These are phyloP conservation scores for Herpetomonas samuelpessoai DNA, from an alignment of 208 protist genomes.

Conservation along the genomic window DNA sequence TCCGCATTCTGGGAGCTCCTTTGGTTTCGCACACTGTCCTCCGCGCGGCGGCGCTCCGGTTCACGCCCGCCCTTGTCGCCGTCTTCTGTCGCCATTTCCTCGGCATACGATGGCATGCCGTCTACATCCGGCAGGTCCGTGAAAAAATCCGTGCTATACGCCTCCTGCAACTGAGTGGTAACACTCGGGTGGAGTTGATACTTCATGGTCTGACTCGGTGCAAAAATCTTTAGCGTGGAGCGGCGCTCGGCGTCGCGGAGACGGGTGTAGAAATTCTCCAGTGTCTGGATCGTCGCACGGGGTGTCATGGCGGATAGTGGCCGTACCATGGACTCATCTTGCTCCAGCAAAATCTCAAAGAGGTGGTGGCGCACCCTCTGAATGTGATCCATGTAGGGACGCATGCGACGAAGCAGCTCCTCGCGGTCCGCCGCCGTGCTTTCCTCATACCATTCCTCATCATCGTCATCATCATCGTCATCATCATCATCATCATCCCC, in stretches of 20 bases:
- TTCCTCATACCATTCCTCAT: background rate
- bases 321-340: background rate
- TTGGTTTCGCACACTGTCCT: no score
- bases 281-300: constrained; percentile 5
- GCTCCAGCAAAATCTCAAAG: background rate
- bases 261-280: constrained; percentile 23
- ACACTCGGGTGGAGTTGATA: constrained; percentile 49
- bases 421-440: background rate
- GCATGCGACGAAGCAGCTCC: constrained; percentile 4
- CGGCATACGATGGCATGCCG: no score
- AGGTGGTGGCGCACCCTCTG: background rate
- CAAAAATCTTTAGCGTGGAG: constrained; percentile 31
- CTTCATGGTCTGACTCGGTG: constrained; percentile 31
- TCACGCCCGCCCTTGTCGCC: no score
- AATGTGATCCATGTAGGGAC: background rate
- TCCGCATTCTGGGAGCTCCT: no score
- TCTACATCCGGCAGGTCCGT: constrained; percentile 21
- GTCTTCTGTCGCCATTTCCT: no score
- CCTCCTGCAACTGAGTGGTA: constrained; percentile 21
- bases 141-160: constrained; percentile 29
- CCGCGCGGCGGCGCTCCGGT: no score
- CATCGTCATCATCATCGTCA: constrained; percentile 7
- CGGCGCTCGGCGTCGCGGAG: constrained; percentile 18
- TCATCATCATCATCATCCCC: constrained; percentile 6
- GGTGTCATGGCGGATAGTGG: background rate